Base-by-base conservation (phyloP, 202 grass and related monocot genomes). In the Eragrostis tef region DNA sequence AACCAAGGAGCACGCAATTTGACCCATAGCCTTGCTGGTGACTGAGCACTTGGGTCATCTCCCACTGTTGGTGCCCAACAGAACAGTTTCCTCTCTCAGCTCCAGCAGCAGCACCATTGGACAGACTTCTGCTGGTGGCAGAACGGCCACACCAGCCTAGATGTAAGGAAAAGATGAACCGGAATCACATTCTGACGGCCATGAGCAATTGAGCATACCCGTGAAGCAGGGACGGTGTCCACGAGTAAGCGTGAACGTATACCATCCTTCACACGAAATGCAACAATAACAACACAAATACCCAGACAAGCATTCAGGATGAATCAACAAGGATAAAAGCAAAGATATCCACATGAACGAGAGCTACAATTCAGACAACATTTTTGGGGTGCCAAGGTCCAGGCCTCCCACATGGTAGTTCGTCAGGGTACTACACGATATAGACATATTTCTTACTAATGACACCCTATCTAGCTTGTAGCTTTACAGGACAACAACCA, bases 181-280 rank as follows among this genome's bases (percentile, higher is more conserved):
- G 4, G 79, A 26, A 63, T 81, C 54, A 50, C 19, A 81, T 71
- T 20, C 39, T n/a, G 60, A 41, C 11, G 20, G 22, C 51, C 49
- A 44, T 1, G 27, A 51, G n/a, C n/a, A n/a, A n/a, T n/a, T n/a
- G n/a, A n/a, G 29, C 29, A 31, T 31, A 31, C 29, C 29, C 29
- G 29, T 31, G 63, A 53, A 79, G 48, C 31, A 22, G 19, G 20
- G 20, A 61, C 3, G 34, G 34, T 5, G 34, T 47, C 52, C 19
- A 25, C 17, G n/a, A 71, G 64, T 43, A 80, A 80, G 22, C 7
- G 56, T 16, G 11, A 19, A 5, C 66, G 71, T 12, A 48, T 1
- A 68, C 67, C 26, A 74, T 50, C 11, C 44, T 39, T 14, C 19
- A 11, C 27, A 54, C 10, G 31, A 54, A 6, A 2, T 26, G 41